phyloP scores from a whole-genome alignment of 2,329 filamentous ascomycete species.

The Lachnellula occidentalis region DNA sequence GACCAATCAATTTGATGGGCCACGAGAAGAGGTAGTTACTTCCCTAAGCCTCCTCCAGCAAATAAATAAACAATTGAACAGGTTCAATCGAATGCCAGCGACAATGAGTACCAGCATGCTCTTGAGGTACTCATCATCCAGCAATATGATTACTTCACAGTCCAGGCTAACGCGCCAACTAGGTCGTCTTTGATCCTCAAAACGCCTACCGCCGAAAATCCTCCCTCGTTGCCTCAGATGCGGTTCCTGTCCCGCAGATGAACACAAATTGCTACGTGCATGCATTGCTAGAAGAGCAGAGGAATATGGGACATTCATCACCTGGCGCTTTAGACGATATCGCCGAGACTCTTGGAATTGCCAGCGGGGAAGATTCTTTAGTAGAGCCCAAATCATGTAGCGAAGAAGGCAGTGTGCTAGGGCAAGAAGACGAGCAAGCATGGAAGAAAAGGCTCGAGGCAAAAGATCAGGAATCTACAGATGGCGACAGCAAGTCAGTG shows the following conservation, averaged over 20 bases:
- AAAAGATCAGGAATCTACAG: conserved; percentile 1
- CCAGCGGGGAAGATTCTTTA: conserved; percentile 8
- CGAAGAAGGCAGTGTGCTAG: conserved; percentile 25
- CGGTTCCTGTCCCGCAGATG: conserved; percentile 29
- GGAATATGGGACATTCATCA: conserved; percentile 28
- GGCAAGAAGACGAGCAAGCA: conserved; percentile 51
- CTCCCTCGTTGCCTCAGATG: conserved; percentile 48
- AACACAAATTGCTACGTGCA: conserved; percentile 60
- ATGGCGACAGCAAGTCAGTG: neutral
- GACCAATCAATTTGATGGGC: conserved; percentile 9
- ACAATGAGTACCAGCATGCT: conserved; percentile 32
- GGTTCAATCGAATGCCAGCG: conserved; percentile 26
- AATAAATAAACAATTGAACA: conserved; percentile 12
- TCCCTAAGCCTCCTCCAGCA: neutral
- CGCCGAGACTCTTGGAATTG: conserved; percentile 22
- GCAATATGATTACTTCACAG: neutral
- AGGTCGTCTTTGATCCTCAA: conserved; percentile 57
- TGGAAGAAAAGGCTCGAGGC: conserved; percentile 40
- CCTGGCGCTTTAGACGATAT: conserved; percentile 27
- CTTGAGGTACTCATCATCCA: conserved; percentile 38
- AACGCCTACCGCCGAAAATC: conserved; percentile 61
- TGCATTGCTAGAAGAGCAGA: conserved; percentile 56
- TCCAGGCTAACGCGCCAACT: neutral
- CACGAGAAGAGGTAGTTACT: conserved; percentile 16
- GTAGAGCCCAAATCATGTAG: conserved; percentile 4